A percentile compares a stretch with the other conserved stretches of the same genome.
These are phyloP conservation scores for Calonectria leucothoes DNA, from an alignment of 2,329 filamentous ascomycete genomes.

Conservation along the genomic window DNA sequence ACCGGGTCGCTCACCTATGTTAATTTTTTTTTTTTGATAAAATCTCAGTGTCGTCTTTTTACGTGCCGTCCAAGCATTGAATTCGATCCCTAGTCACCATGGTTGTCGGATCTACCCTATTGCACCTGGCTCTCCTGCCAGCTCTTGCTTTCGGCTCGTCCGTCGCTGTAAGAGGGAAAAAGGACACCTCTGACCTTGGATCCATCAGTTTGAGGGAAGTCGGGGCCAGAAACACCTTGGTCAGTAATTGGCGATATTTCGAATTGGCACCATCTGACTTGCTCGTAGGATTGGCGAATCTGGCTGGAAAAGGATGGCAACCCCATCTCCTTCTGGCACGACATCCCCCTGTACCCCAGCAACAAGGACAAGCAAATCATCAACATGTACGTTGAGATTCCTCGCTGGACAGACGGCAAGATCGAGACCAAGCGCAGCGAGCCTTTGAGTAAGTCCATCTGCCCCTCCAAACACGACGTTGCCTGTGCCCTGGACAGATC, in stretches of 20 bases:
- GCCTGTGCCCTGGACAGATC: background rate
- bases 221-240: slow-evolving; percentile 52
- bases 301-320: slow-evolving; percentile 54
- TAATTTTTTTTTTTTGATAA: background rate
- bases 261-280: background rate
- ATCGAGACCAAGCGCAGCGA: slow-evolving; percentile 53
- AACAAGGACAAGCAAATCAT: slow-evolving; percentile 48
- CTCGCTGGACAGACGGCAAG: slow-evolving; percentile 54
- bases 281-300: slow-evolving; percentile 52
- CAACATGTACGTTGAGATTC: slow-evolving; percentile 55
- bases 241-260: slow-evolving; percentile 17
- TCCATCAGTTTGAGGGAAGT: slow-evolving; percentile 49
- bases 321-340: slow-evolving; percentile 56
- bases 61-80: background rate
- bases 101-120: slow-evolving; percentile 28
- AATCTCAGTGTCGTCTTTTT: background rate
- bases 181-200: slow-evolving; percentile 40
- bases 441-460: slow-evolving; percentile 48
- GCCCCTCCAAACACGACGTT: background rate
- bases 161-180: slow-evolving; percentile 16
- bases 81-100: slow-evolving; percentile 17
- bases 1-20: background rate
- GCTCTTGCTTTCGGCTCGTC: slow-evolving; percentile 27
- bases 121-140: slow-evolving; percentile 35
- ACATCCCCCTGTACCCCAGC: slow-evolving; percentile 53